Base-by-base conservation (phyloP, 108 stramenopile genomes). In the Epipyxis sp. region DNA sequence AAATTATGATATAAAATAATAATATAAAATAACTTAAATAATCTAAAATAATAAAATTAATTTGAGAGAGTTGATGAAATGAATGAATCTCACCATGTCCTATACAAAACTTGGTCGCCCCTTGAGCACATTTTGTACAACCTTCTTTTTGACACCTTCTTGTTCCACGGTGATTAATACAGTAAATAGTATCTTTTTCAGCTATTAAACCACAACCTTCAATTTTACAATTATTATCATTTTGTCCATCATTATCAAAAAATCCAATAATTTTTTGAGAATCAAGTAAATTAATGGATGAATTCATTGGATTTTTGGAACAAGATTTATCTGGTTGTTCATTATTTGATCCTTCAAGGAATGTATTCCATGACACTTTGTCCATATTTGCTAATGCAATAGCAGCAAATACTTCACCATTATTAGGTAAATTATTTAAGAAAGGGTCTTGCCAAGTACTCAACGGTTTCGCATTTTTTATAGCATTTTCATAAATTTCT, bases 51-150 rank as follows among this genome's bases (percentile, higher is more conserved):
- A n/a, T n/a, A n/a, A n/a, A n/a, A n/a, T n/a, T n/a, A n/a, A n/a
- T n/a, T n/a, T n/a, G n/a, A n/a, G n/a, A n/a, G n/a, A n/a, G n/a
- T n/a, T n/a, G n/a, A n/a, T n/a, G n/a, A n/a, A n/a, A n/a, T n/a
- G n/a, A n/a, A n/a, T n/a, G n/a, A n/a, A n/a, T n/a, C n/a, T n/a
- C 96, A 27, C 98, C 98, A 78, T 99, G 98, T 62, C 92, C 89
- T 0, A 94, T 96, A 80, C 98, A 99, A 32, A 93, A 83, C 35
- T 84, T 87, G 25, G 94, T 93, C 42, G 94, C 98, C 35, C 98
- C 97, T 1, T 96, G 95, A 10, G 98, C 98, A 29, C 93, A 92
- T 86, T 99, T 99, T 54, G 69, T 84, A 82, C 98, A 99, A 42
- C 92, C 94, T n/a, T 88, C 89, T 32, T 54, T 57, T 29, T 39